Conservation (phyloP, 805 yeast genomes). For the Starmerella stigmatis region DNA sequence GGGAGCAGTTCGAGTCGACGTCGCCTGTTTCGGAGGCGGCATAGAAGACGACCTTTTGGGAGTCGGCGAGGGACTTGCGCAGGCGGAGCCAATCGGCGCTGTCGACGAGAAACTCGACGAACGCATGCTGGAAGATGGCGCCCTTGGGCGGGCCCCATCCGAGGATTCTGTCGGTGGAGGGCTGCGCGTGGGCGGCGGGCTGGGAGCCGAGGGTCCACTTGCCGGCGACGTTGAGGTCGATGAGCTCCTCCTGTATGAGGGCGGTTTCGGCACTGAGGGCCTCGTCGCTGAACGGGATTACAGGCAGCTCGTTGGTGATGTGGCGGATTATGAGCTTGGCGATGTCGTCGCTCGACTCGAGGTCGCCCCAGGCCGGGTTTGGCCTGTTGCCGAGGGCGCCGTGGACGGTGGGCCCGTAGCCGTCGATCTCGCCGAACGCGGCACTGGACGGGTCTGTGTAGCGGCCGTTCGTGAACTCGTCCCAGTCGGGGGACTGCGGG, state of each 20-base stretch:
- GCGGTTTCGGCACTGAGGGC: conserved; percentile 84
- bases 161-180: conserved; percentile 71
- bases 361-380: conserved; percentile 68
- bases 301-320: conserved; percentile 61
- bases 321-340: conserved; percentile 59
- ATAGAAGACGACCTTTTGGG: conserved; percentile 58
- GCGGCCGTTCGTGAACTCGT: conserved; percentile 92
- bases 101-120: conserved; percentile 80
- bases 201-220: conserved; percentile 88
- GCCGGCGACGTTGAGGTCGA: conserved; percentile 62
- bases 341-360: conserved; percentile 49
- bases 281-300: conserved; percentile 85
- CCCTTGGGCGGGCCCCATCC: conserved; percentile 98
- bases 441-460: conserved; percentile 93
- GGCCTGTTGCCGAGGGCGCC: conserved; percentile 55
- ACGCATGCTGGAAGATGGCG: conserved; percentile 80
- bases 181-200: conserved; percentile 78
- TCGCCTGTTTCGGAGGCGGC: conserved; percentile 45
- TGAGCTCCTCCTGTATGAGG: conserved; percentile 80
- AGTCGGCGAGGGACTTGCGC: conserved; percentile 18
- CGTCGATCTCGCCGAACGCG: conserved; percentile 96
- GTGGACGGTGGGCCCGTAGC: conserved; percentile 87
- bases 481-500: conserved; percentile 74
- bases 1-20: conserved; percentile 48
- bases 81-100: conserved; percentile 52